Evolutionary conservation across 192 early-diverging fungal species (phyloP), one percentile per base, ranked within the genome.

Genomic region (Gorgonomyces haynaldii): DNA sequence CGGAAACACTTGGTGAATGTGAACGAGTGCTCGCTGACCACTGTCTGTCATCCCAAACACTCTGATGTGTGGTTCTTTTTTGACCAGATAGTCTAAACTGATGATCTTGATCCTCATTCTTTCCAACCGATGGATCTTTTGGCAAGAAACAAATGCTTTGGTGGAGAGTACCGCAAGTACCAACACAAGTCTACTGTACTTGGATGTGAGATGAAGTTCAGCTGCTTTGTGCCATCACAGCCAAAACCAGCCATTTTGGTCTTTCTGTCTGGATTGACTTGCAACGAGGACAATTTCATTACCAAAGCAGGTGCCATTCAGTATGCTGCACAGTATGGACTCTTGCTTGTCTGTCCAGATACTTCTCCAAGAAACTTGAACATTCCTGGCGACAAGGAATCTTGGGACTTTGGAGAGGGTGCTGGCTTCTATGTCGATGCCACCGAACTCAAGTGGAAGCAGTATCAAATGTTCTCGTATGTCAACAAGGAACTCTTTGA

Each of bases 381-480:
- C 16, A 69, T 89, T 45, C 58, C 75, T 38, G 87, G 85, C 22
- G 86, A 89, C 32, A 79, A 78, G 6, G 85, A 66, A 22, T 58
- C 70, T 27, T 76, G 72, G 59, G 76, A 81, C 49, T 70, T 87
- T 56, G 84, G 84, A 26, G 65, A 65, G 17, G 76, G 79, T 52
- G 74, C 61, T 44, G 73, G 58, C 6, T 75, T 69, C 53, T 75
- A 75, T 53, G 47, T 72, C 9, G 58, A 92, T 51, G 84, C 87
- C 6, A 89, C 87, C 6, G 66, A 78, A 42, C 65, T 69, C 15
- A 79, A 82, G 17, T 92, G 84, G 85, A 65, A 69, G 21, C 67
- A 78, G 69, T 91, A 86, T 61, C 64, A 73, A 27, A 93, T 93
- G 89, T 85, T 85, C 61, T 72, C 80, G 7, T 90, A 90, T 59